phyloP scores from a whole-genome alignment of 345 rosid genomes.

The Eucalyptus paniculata region DNA sequence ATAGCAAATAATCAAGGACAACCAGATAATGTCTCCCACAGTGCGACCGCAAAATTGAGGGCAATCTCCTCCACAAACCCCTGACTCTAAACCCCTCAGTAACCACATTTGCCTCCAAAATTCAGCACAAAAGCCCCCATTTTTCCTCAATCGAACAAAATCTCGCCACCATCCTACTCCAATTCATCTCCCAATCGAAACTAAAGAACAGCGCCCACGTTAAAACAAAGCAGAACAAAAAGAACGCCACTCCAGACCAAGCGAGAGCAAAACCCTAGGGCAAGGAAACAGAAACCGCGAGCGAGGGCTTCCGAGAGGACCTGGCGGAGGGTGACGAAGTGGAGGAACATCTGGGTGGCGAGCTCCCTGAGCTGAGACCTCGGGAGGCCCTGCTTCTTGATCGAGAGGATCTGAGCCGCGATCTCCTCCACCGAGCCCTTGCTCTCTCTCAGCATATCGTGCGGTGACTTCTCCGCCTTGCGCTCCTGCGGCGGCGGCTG shows the following conservation, averaged over 20 bases:
- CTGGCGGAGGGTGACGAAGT: slow-evolving; percentile 84
- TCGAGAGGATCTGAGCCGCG: slow-evolving; percentile 46
- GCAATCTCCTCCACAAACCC: not conserved
- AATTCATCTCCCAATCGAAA: not conserved
- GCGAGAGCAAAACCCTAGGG: slow-evolving; percentile 1
- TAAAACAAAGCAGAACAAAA: not conserved
- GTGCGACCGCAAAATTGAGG: not conserved
- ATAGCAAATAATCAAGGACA: not conserved
- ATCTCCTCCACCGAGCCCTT: slow-evolving; percentile 70
- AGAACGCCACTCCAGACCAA: not conserved
- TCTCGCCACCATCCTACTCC: no score
- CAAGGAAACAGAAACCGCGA: not conserved
- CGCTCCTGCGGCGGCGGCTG: not conserved
- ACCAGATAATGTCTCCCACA: not conserved
- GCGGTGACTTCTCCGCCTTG: slow-evolving; percentile 32
- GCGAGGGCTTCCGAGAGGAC: not conserved
- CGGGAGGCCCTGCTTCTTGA: slow-evolving; percentile 37
- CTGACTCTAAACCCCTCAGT: not conserved
- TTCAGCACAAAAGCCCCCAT: not conserved
- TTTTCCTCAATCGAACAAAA: not conserved
- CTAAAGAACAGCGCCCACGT: not conserved
- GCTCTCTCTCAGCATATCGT: slow-evolving; percentile 56
- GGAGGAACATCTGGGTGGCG: slow-evolving; percentile 75
- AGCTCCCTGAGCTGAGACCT: slow-evolving; percentile 64
- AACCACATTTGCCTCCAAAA: not conserved